These are phyloP conservation scores for Heliamphora exappendiculata DNA, from an alignment of 148 eudicot genomes.

Conservation along the genomic window DNA sequence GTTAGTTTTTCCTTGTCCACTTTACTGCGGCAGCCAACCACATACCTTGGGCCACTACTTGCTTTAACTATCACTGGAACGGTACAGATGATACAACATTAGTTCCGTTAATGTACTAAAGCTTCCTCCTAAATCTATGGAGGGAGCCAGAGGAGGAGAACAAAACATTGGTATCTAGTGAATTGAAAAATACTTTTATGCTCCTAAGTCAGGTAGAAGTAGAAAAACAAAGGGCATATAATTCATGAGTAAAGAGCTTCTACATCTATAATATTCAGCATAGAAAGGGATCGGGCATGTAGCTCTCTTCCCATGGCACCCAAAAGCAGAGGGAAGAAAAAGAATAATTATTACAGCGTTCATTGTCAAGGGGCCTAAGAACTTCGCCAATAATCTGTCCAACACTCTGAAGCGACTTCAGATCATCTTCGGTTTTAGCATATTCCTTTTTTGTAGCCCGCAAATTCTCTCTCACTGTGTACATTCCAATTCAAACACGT, in stretches of 20 bases:
- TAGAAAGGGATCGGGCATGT: neutral
- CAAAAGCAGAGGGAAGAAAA: neutral
- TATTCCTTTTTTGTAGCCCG: conserved; percentile 78
- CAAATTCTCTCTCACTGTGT: conserved; percentile 64
- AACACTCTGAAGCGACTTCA: conserved; percentile 97
- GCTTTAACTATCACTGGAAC: conserved; percentile 86
- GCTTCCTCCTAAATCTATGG: neutral
- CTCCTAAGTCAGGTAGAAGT: neutral
- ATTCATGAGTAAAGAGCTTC: neutral
- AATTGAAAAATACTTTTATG: neutral
- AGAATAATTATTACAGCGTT: conserved; percentile 56
- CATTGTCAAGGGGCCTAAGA: conserved; percentile 93
- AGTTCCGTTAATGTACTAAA: neutral
- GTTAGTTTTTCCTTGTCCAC: conserved; percentile 96
- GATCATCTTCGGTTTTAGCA: conserved; percentile 90
- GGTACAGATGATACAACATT: neutral
- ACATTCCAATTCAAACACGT: conserved; percentile 9
- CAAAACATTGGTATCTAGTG: neutral
- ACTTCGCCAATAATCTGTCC: conserved; percentile 99
- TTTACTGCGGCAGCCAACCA: conserved; percentile 94
- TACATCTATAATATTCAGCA: neutral
- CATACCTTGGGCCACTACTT: conserved; percentile 96
- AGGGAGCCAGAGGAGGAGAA: neutral
- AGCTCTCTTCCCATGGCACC: too few species aligned
- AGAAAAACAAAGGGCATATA: neutral